Evolutionary conservation across 148 eudicot species (phyloP).

Genomic region (Selenicereus undatus): DNA sequence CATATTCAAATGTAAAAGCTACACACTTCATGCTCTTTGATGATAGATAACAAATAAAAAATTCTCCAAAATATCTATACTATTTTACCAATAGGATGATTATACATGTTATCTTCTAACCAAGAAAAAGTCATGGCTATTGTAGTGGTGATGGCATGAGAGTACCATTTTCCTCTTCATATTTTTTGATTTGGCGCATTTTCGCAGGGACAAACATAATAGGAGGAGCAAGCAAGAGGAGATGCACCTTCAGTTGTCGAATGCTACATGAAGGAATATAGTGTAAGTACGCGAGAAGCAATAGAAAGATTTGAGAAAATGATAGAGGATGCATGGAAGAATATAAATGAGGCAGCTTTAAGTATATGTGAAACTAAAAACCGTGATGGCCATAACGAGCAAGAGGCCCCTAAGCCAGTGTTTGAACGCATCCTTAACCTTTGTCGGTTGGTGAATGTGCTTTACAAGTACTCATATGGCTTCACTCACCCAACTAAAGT

Average conservation of each 20-base stretch:
- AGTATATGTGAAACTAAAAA: not conserved
- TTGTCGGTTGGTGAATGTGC: not conserved
- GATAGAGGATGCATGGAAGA: not conserved
- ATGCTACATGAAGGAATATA: not conserved
- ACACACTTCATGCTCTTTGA: no score
- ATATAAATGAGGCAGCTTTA: not conserved
- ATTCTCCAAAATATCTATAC: no score
- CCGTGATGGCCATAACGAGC: not conserved
- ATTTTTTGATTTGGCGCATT: no score
- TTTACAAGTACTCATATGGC: not conserved
- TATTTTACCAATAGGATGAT: no score
- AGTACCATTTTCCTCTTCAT: no score
- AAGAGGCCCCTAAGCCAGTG: not conserved
- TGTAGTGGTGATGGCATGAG: no score
- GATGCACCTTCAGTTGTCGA: not conserved
- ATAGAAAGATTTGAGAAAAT: not conserved
- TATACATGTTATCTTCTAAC: no score
- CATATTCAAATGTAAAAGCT: no score
- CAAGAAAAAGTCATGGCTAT: not conserved
- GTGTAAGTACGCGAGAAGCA: not conserved
- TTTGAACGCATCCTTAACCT: not conserved
- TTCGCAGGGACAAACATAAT: not conserved
- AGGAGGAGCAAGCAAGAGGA: not conserved
- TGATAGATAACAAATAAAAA: no score
- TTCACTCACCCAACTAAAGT: not conserved